Evolutionary conservation across 257 asterid species (phyloP).

Genomic region (Fraxinus cuspidata): DNA sequence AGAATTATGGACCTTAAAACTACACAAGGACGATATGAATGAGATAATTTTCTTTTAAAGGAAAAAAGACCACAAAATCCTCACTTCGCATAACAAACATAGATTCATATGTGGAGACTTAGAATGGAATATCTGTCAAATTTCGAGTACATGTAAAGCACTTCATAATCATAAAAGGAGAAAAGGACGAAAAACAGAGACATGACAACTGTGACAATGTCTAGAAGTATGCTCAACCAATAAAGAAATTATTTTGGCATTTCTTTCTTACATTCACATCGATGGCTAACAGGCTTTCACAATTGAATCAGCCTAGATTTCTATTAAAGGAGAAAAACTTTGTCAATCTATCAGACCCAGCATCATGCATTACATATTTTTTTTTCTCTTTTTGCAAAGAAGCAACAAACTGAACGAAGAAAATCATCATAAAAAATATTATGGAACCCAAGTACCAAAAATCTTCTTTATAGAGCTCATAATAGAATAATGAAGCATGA

Average conservation of each 20-base stretch:
- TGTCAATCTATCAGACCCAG: not conserved
- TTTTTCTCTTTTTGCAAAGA: not conserved
- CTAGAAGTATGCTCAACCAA: slow-evolving; percentile 8
- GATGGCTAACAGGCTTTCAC: not conserved
- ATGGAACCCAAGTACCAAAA: not conserved
- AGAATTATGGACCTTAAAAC: slow-evolving; percentile 3
- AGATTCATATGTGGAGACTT: not conserved
- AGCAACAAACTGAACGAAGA: not conserved
- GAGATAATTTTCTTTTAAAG: not conserved
- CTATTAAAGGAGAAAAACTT: not conserved
- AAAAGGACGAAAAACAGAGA: not conserved
- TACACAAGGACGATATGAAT: not conserved
- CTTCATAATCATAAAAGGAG: not conserved
- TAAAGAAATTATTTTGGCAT: not conserved
- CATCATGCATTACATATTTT: not conserved
- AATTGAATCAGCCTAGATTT: not conserved
- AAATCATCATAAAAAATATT: slow-evolving; percentile 8
- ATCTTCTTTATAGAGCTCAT: not conserved
- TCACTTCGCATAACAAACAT: not conserved
- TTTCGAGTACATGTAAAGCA: not conserved
- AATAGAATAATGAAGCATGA: not conserved
- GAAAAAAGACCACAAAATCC: not conserved
- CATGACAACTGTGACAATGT: not conserved
- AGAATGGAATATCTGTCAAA: not conserved
- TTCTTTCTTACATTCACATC: not conserved